Evolutionary conservation across 208 protist genomes (phyloP).

Genomic region (Acanthamoeba sp.): DNA sequence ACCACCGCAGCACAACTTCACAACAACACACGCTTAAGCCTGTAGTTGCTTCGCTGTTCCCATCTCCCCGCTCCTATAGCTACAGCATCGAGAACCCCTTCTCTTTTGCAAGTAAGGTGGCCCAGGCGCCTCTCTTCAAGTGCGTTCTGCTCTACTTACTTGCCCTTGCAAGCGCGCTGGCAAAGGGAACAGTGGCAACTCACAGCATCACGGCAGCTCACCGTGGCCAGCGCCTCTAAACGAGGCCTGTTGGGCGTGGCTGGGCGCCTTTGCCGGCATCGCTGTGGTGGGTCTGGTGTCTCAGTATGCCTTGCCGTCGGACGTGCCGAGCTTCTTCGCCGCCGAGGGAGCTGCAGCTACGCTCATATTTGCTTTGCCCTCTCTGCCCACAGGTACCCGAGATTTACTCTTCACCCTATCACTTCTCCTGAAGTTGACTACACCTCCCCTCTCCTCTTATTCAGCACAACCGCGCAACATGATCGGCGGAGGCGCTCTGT

Average conservation of each 20-base stretch:
- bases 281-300: not conserved
- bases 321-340: not conserved
- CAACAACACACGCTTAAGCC: not conserved
- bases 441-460: not conserved
- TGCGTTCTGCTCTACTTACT: not conserved
- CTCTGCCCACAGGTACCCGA: not conserved
- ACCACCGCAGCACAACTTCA: too few species aligned
- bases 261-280: not conserved
- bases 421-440: not conserved
- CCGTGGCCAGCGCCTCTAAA: not conserved
- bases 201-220: not conserved
- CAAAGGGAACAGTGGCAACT: too few species aligned
- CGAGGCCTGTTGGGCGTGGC: not conserved
- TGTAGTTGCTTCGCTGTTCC: not conserved
- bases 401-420: not conserved
- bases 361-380: not conserved
- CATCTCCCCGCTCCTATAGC: not conserved
- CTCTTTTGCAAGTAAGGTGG: not conserved
- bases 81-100: not conserved
- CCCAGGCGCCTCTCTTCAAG: not conserved
- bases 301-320: not conserved
- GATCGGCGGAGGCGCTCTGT: not conserved
- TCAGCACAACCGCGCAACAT: constrained; percentile 17
- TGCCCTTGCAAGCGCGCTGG: too few species aligned
- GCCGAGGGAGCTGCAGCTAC: constrained; percentile 8